These are phyloP conservation scores for Telopea speciosissima DNA, from an alignment of 177 flowering plant genomes.

Conservation along the genomic window DNA sequence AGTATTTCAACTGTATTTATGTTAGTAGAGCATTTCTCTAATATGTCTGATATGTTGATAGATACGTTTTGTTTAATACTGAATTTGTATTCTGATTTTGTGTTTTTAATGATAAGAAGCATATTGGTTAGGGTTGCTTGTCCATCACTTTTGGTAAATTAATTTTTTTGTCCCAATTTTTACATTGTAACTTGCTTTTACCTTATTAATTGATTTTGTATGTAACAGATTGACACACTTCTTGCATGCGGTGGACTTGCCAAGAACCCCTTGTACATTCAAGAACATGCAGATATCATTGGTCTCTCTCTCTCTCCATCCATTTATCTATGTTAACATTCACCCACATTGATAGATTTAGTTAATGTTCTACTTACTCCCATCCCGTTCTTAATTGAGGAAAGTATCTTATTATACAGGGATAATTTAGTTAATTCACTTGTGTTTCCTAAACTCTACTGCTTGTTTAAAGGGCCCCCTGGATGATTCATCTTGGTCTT, in stretches of 20 bases:
- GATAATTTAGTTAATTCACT: not conserved
- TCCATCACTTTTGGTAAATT: not conserved
- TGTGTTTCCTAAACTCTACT: not conserved
- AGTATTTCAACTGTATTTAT: too few species aligned
- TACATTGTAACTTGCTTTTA: not conserved
- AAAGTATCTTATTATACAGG: not conserved
- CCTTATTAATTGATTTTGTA: not conserved
- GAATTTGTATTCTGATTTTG: not conserved
- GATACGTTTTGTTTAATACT: too few species aligned
- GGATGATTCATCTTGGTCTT: not conserved
- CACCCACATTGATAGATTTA: not conserved
- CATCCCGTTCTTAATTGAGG: not conserved
- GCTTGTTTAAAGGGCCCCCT: not conserved
- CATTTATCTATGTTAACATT: not conserved
- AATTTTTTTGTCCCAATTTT: not conserved
- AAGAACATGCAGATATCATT: conserved; percentile 83
- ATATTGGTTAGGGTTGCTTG: not conserved
- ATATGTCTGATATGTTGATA: too few species aligned
- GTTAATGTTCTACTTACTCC: not conserved
- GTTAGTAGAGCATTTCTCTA: too few species aligned
- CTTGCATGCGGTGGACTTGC: conserved; percentile 97
- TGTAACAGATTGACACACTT: conserved; percentile 76
- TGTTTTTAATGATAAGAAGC: too few species aligned
- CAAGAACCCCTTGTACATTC: conserved; percentile 68
- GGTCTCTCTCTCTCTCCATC: conserved; percentile 43